phyloP scores from a whole-genome alignment of 2,329 filamentous ascomycete genomes.

The Ustilaginoidea virens region DNA sequence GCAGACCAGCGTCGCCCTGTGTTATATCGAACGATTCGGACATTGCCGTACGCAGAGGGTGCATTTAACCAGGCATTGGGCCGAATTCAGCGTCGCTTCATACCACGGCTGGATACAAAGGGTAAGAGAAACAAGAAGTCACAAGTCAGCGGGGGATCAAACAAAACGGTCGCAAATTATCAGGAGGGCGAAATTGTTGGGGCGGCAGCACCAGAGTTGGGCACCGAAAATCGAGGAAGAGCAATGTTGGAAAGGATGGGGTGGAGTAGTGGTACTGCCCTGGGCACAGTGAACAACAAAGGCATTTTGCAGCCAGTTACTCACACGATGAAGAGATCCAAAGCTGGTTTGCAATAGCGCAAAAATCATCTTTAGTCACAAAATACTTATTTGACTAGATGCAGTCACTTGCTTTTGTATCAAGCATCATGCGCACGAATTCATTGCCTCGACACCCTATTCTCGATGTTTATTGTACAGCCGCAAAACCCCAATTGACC shows the following conservation, averaged over 20 bases:
- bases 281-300: slow-evolving; percentile 71
- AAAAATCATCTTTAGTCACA: too few species aligned
- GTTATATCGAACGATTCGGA: slow-evolving; percentile 58
- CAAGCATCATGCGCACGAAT: slow-evolving; percentile 40
- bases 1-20: slow-evolving; percentile 61
- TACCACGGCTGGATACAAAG: slow-evolving; percentile 33
- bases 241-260: slow-evolving; percentile 95
- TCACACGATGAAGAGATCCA: slow-evolving; percentile 75
- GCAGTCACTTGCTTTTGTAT: not conserved
- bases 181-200: slow-evolving; percentile 82
- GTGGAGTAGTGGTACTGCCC: slow-evolving; percentile 73
- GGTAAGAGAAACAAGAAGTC: slow-evolving; percentile 18
- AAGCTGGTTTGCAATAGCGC: slow-evolving; percentile 62
- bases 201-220: slow-evolving; percentile 69
- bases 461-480: slow-evolving; percentile 57
- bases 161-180: slow-evolving; percentile 29
- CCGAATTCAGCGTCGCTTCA: slow-evolving; percentile 36
- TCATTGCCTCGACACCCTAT: slow-evolving; percentile 47
- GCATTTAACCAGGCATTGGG: slow-evolving; percentile 33
- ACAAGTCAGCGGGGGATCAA: slow-evolving; percentile 9
- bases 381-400: too few species aligned
- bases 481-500: slow-evolving; percentile 55
- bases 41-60: slow-evolving; percentile 41
- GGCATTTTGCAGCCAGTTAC: slow-evolving; percentile 76
- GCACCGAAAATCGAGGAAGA: slow-evolving; percentile 66